Evolutionary conservation across 148 eudicot genomes (phyloP).

Genomic region (Rhododendron molle): DNA sequence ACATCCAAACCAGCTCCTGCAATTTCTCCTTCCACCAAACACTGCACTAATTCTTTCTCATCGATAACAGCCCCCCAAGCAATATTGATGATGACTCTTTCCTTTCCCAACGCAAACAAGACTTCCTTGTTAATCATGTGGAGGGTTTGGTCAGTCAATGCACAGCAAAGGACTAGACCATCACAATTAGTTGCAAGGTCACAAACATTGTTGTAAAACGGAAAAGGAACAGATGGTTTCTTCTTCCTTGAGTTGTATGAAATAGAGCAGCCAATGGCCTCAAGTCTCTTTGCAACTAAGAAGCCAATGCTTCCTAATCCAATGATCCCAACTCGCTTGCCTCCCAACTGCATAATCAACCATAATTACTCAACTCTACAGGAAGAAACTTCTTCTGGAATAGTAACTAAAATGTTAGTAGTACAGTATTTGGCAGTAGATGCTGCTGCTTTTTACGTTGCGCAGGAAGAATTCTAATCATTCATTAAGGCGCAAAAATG

Average conservation of each 20-base stretch:
- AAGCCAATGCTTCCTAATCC: slow-evolving; percentile 81
- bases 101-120: slow-evolving; percentile 48
- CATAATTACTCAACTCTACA: neutral
- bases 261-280: slow-evolving; percentile 53
- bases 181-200: slow-evolving; percentile 44
- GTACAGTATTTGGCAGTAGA: neutral
- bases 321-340: slow-evolving; percentile 64
- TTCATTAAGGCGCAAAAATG: neutral
- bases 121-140: slow-evolving; percentile 61
- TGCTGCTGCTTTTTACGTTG: neutral
- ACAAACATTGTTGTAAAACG: slow-evolving; percentile 26
- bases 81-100: slow-evolving; percentile 55
- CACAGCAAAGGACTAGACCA: slow-evolving; percentile 51
- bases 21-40: slow-evolving; percentile 47
- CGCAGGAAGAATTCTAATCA: neutral
- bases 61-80: slow-evolving; percentile 63
- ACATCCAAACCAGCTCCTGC: slow-evolving; percentile 85
- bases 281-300: slow-evolving; percentile 60
- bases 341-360: slow-evolving; percentile 40
- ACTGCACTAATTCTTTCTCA: slow-evolving; percentile 48
- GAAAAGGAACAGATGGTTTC: slow-evolving; percentile 40
- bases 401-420: neutral
- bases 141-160: slow-evolving; percentile 57
- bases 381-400: neutral
- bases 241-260: slow-evolving; percentile 52